Evolutionary conservation across 306 rosid genomes (phyloP).

Genomic region (Ormosia emarginata): DNA sequence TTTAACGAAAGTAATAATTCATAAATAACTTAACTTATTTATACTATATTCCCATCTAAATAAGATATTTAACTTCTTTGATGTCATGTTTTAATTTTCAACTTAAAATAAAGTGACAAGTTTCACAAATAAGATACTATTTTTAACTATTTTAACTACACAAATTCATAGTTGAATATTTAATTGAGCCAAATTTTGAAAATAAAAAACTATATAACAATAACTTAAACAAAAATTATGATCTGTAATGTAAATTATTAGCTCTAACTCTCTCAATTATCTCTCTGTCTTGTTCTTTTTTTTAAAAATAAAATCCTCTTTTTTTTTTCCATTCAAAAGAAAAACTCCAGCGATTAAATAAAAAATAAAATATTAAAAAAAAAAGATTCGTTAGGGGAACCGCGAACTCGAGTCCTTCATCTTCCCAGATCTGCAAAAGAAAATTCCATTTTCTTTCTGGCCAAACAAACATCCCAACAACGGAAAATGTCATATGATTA

Average conservation of each 20-base stretch:
- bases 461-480: background rate
- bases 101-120: background rate
- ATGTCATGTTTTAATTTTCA: background rate
- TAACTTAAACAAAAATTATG: too few relatives aligned
- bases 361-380: background rate
- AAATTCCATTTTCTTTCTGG: background rate
- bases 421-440: background rate
- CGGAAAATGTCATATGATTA: background rate
- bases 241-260: background rate
- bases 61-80: too few relatives aligned
- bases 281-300: background rate
- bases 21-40: too few relatives aligned
- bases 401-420: conserved; percentile 8
- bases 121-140: too few relatives aligned
- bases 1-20: too few relatives aligned
- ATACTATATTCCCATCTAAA: too few relatives aligned
- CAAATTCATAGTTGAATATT: too few relatives aligned
- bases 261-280: background rate
- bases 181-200: too few relatives aligned
- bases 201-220: too few relatives aligned
- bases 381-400: background rate
- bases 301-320: background rate
- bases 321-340: background rate
- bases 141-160: too few relatives aligned
- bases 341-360: background rate